Conservation (phyloP, 2,329 filamentous ascomycete genomes). For the Colletotrichum australisinense region DNA sequence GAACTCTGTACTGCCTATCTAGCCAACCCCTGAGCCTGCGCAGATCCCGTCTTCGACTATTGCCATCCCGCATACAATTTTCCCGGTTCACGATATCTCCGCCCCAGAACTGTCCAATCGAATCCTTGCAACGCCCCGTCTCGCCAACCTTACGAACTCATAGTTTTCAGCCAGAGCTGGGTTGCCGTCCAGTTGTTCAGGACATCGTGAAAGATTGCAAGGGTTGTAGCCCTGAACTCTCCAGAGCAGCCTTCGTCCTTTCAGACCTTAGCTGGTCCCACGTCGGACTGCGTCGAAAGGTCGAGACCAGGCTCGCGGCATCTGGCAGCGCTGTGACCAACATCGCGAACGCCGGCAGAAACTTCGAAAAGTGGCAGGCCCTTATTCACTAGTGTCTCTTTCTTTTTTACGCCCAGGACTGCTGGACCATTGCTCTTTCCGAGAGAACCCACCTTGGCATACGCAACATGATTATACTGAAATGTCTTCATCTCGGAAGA, state of each 20-base stretch:
- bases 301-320: conserved; percentile 5
- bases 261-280: background rate
- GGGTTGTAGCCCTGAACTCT: background rate
- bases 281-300: background rate
- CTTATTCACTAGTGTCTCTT: background rate
- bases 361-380: background rate
- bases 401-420: background rate
- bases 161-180: background rate
- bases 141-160: background rate
- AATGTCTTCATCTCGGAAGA: background rate
- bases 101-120: background rate
- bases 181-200: background rate
- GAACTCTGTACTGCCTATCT: background rate
- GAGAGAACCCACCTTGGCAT: background rate
- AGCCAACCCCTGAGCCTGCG: background rate
- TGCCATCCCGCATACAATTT: conserved; percentile 14
- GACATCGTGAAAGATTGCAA: background rate
- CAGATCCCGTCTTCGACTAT: conserved; percentile 24
- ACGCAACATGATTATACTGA: background rate
- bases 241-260: background rate
- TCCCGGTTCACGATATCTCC: background rate
- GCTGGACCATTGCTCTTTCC: background rate
- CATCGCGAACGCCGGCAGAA: background rate
- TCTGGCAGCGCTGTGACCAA: background rate
- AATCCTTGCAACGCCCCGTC: background rate